Conservation (phyloP, 1,284 basidiomycete species). For the Sporisorium reilianum region DNA sequence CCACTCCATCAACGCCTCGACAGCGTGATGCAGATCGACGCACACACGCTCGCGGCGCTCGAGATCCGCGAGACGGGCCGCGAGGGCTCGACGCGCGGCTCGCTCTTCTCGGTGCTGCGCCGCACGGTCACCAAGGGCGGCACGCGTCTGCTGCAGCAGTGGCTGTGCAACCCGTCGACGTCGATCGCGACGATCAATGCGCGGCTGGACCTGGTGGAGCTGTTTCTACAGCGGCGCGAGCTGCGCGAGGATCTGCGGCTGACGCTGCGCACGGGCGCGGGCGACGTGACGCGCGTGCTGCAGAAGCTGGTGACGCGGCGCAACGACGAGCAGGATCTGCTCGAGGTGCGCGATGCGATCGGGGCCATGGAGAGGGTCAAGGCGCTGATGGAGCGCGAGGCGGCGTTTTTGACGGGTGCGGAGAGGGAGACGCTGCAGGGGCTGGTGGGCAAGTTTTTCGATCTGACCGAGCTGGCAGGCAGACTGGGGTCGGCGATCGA, state of each 20-base stretch:
- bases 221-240: constrained; percentile 40
- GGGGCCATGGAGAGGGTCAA: constrained; percentile 32
- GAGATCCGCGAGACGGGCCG: constrained; percentile 55
- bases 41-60: constrained; percentile 63
- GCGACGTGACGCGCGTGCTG: constrained; percentile 61
- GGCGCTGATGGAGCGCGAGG: constrained; percentile 23
- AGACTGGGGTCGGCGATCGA: constrained; percentile 64
- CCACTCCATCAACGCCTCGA: constrained; percentile 20
- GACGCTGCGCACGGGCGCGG: constrained; percentile 46
- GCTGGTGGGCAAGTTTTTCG: constrained; percentile 25
- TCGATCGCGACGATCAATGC: constrained; percentile 48
- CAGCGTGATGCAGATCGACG: constrained; percentile 63
- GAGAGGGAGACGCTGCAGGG: constrained; percentile 12
- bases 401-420: not conserved
- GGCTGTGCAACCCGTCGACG: constrained; percentile 62
- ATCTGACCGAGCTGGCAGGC: constrained; percentile 41
- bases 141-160: constrained; percentile 59
- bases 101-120: constrained; percentile 58
- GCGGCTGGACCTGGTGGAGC: constrained; percentile 57
- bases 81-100: constrained; percentile 58
- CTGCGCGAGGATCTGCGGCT: constrained; percentile 56
- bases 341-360: constrained; percentile 65
- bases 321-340: constrained; percentile 65
- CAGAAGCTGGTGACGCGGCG: constrained; percentile 59
- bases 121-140: constrained; percentile 66